Percentiles rank a stretch among this genome's conserved stretches.
Conservation (phyloP, 345 rosid species). For the Eucalyptus rudis region DNA sequence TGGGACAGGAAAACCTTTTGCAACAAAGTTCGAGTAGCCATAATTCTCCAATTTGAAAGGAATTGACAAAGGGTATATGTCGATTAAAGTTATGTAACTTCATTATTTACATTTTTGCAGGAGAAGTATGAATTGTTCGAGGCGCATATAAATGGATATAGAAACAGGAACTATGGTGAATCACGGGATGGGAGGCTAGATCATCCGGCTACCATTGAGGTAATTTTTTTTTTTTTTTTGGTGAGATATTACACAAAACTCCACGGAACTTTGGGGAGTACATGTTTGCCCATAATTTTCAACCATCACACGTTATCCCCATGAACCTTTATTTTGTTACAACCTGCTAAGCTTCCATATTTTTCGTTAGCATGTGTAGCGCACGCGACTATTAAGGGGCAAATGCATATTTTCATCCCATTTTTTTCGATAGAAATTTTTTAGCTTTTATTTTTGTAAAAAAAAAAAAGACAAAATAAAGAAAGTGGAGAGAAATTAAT, state of each 20-base stretch:
- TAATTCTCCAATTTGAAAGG: not conserved
- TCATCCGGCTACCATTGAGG: conserved; percentile 14
- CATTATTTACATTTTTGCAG: not conserved
- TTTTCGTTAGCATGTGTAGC: not conserved
- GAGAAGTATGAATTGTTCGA: conserved; percentile 9
- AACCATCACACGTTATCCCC: not conserved
- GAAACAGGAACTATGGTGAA: not conserved
- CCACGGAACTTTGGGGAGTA: not conserved
- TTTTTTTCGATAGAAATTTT: not conserved
- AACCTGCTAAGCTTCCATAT: not conserved
- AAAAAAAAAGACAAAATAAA: no score
- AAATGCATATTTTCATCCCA: not conserved
- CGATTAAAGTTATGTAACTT: not conserved
- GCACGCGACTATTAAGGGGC: not conserved
- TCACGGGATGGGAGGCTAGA: not conserved
- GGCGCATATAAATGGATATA: not conserved
- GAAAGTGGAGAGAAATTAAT: no score
- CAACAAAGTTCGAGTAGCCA: not conserved
- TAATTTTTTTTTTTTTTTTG: not conserved
- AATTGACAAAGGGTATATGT: not conserved
- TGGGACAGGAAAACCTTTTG: not conserved
- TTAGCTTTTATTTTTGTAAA: not conserved
- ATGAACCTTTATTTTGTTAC: not conserved
- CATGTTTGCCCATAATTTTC: not conserved
- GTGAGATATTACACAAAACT: not conserved